These are phyloP conservation scores for Guillardia theta DNA, from an alignment of 78 protist genomes.

Conservation along the genomic window DNA sequence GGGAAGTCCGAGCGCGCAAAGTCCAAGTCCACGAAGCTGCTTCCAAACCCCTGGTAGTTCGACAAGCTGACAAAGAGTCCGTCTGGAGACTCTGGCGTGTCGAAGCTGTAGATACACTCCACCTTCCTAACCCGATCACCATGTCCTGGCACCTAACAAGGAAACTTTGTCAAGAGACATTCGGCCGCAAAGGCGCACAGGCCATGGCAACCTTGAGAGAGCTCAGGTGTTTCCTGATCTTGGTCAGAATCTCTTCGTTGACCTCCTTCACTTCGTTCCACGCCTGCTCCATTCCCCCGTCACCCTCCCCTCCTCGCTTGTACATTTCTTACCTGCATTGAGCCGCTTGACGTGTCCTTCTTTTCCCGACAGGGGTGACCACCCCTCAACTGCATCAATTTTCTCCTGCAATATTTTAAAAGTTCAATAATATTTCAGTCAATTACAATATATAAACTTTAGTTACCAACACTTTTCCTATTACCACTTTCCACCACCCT, in stretches of 20 bases:
- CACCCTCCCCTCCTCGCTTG: neutral
- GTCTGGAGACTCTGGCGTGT: conserved; percentile 56
- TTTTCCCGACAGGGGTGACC: no score
- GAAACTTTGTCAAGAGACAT: neutral
- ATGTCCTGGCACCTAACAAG: neutral
- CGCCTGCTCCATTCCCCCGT: neutral
- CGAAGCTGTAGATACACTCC: conserved; percentile 73
- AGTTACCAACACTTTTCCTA: no score
- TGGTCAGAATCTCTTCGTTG: neutral
- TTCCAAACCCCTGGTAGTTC: conserved; percentile 49
- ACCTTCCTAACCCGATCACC: conserved; percentile 65
- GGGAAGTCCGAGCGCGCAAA: neutral
- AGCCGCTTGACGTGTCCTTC: no score
- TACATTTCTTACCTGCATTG: no score
- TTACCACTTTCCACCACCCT: no score
- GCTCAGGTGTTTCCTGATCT: neutral
- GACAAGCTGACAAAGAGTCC: conserved; percentile 76
- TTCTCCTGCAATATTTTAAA: no score
- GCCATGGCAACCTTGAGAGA: neutral
- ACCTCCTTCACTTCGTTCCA: neutral
- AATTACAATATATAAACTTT: no score
- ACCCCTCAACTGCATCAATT: no score
- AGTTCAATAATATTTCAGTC: no score
- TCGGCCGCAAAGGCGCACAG: neutral
- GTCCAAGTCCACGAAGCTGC: neutral